Conservation (phyloP, 2,329 filamentous ascomycete genomes). For the Alternaria arborescens region DNA sequence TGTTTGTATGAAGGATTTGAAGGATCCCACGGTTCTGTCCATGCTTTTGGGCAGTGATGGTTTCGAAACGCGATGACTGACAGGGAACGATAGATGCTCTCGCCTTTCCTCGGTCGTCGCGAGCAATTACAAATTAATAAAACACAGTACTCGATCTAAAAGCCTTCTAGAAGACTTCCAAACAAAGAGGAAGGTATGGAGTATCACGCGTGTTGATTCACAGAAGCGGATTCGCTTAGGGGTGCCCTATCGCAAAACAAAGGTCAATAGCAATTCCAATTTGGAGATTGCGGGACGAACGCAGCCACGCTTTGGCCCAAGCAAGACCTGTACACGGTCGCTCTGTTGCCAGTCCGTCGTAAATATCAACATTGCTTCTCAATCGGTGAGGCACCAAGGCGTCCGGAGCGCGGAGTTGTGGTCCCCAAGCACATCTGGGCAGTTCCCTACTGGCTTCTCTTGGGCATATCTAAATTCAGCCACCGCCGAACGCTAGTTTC, state of each 20-base stretch:
- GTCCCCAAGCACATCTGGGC: neutral
- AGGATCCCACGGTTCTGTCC: slow-evolving; percentile 44
- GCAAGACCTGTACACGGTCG: neutral
- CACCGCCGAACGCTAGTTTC: neutral
- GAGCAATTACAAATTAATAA: slow-evolving; percentile 23
- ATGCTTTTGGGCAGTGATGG: slow-evolving; percentile 43
- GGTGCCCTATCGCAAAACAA: slow-evolving; percentile 33
- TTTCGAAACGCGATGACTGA: slow-evolving; percentile 32
- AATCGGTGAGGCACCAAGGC: neutral
- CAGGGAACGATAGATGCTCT: slow-evolving; percentile 34
- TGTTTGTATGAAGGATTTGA: slow-evolving; percentile 41
- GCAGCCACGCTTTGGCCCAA: slow-evolving; percentile 1
- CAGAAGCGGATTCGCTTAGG: slow-evolving; percentile 25
- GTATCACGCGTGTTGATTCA: slow-evolving; percentile 31
- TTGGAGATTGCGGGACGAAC: slow-evolving; percentile 9
- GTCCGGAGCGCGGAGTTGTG: neutral
- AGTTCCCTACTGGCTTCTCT: neutral
- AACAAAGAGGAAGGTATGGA: slow-evolving; percentile 39
- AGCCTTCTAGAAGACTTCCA: slow-evolving; percentile 38
- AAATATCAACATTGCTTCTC: neutral
- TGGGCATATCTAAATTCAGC: neutral
- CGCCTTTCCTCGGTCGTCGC: slow-evolving; percentile 29
- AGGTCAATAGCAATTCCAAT: slow-evolving; percentile 22
- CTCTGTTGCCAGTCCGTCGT: neutral
- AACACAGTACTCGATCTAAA: slow-evolving; percentile 12